Base-by-base conservation (phyloP, 805 yeast genomes). In the Blastobotrys terrestris region DNA sequence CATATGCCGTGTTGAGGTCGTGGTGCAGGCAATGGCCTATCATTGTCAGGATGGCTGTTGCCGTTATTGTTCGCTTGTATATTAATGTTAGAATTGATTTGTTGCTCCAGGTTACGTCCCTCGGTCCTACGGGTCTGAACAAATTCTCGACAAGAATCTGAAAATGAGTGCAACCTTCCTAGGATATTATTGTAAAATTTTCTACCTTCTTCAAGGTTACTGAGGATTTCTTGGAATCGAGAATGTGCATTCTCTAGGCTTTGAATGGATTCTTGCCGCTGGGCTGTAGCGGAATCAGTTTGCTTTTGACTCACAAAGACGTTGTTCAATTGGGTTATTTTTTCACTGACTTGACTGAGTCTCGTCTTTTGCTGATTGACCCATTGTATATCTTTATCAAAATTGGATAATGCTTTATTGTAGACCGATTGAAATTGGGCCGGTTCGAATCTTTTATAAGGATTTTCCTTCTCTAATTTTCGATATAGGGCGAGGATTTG, bases 141-240 rank as follows among this genome's bases (percentile, higher is more conserved):
- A 63, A 71, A 84, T 14, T 70, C 68, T 55, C 78, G 80, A 56
- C 84, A 75, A 42, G 77, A 80, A 13, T 67, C 67, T 42, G 77
- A 61, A 18, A 82, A 75, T 2, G 60, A 66, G 26, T 71, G 68
- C 3, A 79, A 74, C 50, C 77, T 77, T 6, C 65, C 66, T 31
- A 76, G 68, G 55, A 87, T 78, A 50, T 83, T 85, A 40, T 74
- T 74, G 69, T 91, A 91, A 63, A 90, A 90, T 51, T 76, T 75
- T 0, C 78, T 60, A 0, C 96, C 97, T 59, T 85, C 86, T 31
- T 76, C 76, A 22, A 88, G 64, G 62, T 87, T 85, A 3, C 74
- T 70, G 15, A 76, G 66, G 1, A 87, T 73, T 59, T 85, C 87
- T 26, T 74, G 66, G 60, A 73, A 84, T 47, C 78, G 75, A 41